Base-by-base conservation (phyloP, 805 yeast genomes). In the Hyphopichia homilentoma region DNA sequence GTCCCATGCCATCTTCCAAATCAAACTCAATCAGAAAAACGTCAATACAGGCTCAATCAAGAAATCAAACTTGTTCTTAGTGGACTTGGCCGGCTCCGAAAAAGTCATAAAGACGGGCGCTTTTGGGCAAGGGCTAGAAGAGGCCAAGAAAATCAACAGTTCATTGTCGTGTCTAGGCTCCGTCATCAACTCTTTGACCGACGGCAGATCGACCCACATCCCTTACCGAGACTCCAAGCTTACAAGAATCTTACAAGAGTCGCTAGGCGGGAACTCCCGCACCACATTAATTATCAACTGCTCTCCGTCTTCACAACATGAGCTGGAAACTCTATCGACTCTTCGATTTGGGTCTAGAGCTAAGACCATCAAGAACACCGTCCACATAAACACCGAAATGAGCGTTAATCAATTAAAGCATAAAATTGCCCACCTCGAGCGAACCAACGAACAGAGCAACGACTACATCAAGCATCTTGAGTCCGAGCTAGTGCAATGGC, bases 41-140 rank as follows among this genome's bases (percentile, higher is more conserved):
- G 39, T 65, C 13, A 57, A 57, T 3, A 66, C 71, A n/a, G 84
- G 83, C 9, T 68, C 76, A 5, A 65, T 74, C 14, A 81, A 76
- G 50, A 65, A 70, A 23, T 81, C 88, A 4, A 77, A 75, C 37
- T 64, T 87, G 38, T 82, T 79, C 45, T 56, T 87, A 22, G 90
- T 86, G 8, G 96, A 87, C 58, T 66, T 87, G 41, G 95, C 95
- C 0, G 95, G 96, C 5, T 80, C 90, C 15, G 96, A 89, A 54
- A 84, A 79, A 52, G 77, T 81, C 23, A 77, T 78, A 36, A 81
- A 79, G 41, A 77, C 93, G 0, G 90, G 93, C 2, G 90, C 89
- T 1, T 29, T 40, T 11, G 93, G 93, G 1, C 77, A 77, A 44
- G 70, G 80, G 2, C 60, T 84, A 6, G 89, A 86, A 50, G 96